A percentile compares a stretch with the other conserved stretches of the same genome.
These are phyloP conservation scores for Cladobotryum protrusum DNA, from an alignment of 2,329 filamentous ascomycete species.

Conservation along the genomic window DNA sequence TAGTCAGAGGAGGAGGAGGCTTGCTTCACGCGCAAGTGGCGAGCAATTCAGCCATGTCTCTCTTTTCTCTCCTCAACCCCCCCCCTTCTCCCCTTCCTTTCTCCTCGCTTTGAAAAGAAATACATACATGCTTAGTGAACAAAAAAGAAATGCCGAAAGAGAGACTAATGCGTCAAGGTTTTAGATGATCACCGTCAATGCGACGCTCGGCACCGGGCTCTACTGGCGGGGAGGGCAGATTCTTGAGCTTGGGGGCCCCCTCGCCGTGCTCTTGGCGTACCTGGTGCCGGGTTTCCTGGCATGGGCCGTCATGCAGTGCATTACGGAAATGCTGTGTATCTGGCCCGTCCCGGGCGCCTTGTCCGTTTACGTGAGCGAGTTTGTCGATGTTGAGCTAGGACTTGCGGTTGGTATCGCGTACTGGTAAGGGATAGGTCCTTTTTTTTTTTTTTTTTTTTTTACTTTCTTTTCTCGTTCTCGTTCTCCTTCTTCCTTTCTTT, in stretches of 20 bases:
- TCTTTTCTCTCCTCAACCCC: no score
- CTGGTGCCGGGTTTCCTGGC: conserved; percentile 22
- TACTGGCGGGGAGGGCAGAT: conserved; percentile 26
- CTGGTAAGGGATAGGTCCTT: conserved; percentile 18
- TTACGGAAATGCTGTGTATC: conserved; percentile 25
- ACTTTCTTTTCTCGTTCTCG: no score
- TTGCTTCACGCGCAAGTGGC: no score
- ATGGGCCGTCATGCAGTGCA: conserved; percentile 27
- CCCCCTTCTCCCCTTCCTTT: no score
- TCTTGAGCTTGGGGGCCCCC: conserved; percentile 21
- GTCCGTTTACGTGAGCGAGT: conserved; percentile 26
- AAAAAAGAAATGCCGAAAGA: no score
- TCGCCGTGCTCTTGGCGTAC: conserved; percentile 23
- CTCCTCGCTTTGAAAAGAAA: no score
- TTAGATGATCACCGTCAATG: conserved; percentile 26
- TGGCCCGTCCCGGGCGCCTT: conserved; percentile 28
- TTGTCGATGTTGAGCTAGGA: conserved; percentile 27
- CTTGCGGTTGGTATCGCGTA: conserved; percentile 26
- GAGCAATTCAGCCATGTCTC: no score
- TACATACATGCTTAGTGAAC: no score
- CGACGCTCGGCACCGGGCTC: conserved; percentile 21
- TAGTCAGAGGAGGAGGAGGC: no score
- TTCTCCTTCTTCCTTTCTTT: no score
- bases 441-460: no score
- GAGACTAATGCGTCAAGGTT: no score